A percentile compares a stretch with the other conserved stretches of the same genome.
phyloP scores from a whole-genome alignment of 305 asterid species.

The Euphrasia arctica region DNA sequence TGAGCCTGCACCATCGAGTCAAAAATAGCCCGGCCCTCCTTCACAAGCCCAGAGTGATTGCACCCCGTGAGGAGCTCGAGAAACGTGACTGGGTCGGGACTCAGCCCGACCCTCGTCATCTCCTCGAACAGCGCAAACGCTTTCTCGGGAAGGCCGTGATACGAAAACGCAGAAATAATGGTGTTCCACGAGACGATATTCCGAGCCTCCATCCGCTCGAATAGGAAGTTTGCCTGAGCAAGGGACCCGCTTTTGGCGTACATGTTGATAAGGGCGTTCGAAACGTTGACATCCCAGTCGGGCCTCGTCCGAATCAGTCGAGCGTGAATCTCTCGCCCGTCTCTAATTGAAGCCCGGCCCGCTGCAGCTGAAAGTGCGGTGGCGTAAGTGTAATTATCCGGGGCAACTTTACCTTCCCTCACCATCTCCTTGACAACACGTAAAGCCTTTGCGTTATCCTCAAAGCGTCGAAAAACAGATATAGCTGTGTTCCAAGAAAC shows the following conservation, averaged over 20 bases:
- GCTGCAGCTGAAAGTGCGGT: conserved; percentile 65
- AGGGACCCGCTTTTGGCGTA: conserved; percentile 70
- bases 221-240: conserved; percentile 31
- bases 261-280: conserved; percentile 72
- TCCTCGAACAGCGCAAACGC: conserved; percentile 41
- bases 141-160: conserved; percentile 51
- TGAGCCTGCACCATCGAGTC: conserved; percentile 40
- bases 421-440: conserved; percentile 54
- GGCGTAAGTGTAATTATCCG: conserved; percentile 60
- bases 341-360: conserved; percentile 44
- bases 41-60: conserved; percentile 64
- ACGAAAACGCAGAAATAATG: conserved; percentile 60
- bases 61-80: conserved; percentile 62
- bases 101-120: conserved; percentile 40
- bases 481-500: conserved; percentile 67
- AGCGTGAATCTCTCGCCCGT: conserved; percentile 63
- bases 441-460: conserved; percentile 49
- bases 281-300: conserved; percentile 49
- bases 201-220: conserved; percentile 40
- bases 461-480: conserved; percentile 53
- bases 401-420: conserved; percentile 25
- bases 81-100: conserved; percentile 66
- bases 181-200: conserved; percentile 76
- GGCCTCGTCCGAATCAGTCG: conserved; percentile 43
- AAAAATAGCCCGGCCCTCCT: conserved; percentile 46